phyloP scores from a whole-genome alignment of 2,329 filamentous ascomycete species.

The Tolypocladium sp. region DNA sequence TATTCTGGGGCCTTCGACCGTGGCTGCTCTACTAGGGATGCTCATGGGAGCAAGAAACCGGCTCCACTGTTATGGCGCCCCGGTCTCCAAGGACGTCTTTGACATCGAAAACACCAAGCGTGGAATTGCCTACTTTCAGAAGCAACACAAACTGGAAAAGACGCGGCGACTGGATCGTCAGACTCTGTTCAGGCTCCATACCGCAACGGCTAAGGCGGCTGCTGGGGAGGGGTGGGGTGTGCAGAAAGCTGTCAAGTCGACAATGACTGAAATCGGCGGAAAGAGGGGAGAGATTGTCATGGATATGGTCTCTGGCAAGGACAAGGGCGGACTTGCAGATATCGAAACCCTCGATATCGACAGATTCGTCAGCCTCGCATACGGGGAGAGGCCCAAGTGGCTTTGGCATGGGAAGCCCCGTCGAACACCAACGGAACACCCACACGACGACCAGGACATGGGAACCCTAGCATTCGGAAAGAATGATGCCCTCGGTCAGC shows the following conservation, averaged over 20 bases:
- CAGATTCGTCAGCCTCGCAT: slow-evolving; percentile 66
- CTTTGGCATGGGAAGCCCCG: slow-evolving; percentile 87
- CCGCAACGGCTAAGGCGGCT: slow-evolving; percentile 80
- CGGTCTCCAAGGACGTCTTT: slow-evolving; percentile 84
- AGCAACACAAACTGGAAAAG: slow-evolving; percentile 70
- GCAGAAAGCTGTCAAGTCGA: slow-evolving; percentile 90
- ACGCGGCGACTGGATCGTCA: slow-evolving; percentile 74
- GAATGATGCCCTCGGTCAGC: slow-evolving; percentile 33
- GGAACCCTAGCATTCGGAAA: slow-evolving; percentile 43
- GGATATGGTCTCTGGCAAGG: slow-evolving; percentile 81
- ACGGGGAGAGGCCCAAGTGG: slow-evolving; percentile 83
- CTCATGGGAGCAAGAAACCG: slow-evolving; percentile 86
- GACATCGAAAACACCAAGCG: slow-evolving; percentile 75
- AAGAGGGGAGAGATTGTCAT: slow-evolving; percentile 92
- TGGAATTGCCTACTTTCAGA: slow-evolving; percentile 83
- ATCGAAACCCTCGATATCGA: slow-evolving; percentile 89
- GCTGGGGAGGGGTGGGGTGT: slow-evolving; percentile 85
- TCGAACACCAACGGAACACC: slow-evolving; percentile 44
- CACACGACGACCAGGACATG: slow-evolving; percentile 37
- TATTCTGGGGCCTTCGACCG: slow-evolving; percentile 83
- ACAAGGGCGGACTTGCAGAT: slow-evolving; percentile 84
- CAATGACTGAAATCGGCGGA: slow-evolving; percentile 84
- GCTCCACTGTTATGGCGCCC: slow-evolving; percentile 73
- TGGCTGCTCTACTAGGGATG: slow-evolving; percentile 78
- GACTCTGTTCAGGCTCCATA: slow-evolving; percentile 73